These are phyloP conservation scores for Rubia balearica DNA, from an alignment of 305 asterid genomes.

Conservation along the genomic window DNA sequence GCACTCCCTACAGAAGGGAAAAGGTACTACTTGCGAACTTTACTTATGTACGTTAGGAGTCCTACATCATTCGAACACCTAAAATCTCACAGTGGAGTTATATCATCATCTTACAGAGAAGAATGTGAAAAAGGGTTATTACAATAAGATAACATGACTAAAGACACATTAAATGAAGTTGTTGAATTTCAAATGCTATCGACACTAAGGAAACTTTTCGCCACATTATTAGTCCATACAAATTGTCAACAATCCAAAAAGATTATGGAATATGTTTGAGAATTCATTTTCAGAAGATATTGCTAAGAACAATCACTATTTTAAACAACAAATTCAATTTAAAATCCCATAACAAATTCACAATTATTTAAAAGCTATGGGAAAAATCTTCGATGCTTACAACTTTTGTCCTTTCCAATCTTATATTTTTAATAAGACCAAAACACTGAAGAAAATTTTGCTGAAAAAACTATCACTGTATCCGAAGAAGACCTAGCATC, in stretches of 20 bases:
- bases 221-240: accelerated
- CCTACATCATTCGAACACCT: neutral
- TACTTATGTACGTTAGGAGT: neutral
- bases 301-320: neutral
- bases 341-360: neutral
- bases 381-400: neutral
- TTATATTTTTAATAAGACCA: neutral
- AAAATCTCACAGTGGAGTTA: neutral
- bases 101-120: neutral
- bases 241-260: neutral
- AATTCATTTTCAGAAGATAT: neutral
- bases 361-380: neutral
- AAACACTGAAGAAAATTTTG: neutral
- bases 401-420: neutral
- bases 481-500: neutral
- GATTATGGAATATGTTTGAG: neutral
- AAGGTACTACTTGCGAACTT: neutral
- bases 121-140: neutral
- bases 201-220: neutral
- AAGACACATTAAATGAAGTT: neutral
- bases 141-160: neutral
- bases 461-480: neutral
- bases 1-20: neutral
- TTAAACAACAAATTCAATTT: neutral
- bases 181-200: neutral